Conservation (phyloP, 768 basidiomycete genomes). For the Suillus americanus region DNA sequence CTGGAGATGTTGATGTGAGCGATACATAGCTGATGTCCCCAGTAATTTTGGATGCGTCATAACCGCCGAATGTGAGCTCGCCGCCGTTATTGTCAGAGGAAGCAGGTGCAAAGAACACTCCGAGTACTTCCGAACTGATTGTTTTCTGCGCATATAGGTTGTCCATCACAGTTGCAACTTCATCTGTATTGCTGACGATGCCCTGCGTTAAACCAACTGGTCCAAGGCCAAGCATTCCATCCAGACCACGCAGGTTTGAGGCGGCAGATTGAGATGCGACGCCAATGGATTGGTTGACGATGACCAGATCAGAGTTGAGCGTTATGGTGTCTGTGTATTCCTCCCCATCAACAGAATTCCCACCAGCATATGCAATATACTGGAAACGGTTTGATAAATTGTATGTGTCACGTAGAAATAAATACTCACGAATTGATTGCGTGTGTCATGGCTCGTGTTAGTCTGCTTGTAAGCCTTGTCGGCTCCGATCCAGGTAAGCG, state of each 20-base stretch:
- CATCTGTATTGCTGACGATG: not conserved
- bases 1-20: slow-evolving; percentile 30
- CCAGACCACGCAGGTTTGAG: slow-evolving; percentile 25
- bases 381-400: not conserved
- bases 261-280: slow-evolving; percentile 17
- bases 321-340: slow-evolving; percentile 20
- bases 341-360: slow-evolving; percentile 8
- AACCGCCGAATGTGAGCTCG: slow-evolving; percentile 39
- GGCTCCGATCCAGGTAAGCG: slow-evolving; percentile 56
- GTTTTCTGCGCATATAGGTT: slow-evolving; percentile 31
- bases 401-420: too few species aligned
- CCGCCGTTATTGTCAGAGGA: slow-evolving; percentile 25
- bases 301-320: slow-evolving; percentile 14
- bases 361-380: slow-evolving; percentile 12
- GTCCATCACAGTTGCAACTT: slow-evolving; percentile 28
- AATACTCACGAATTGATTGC: slow-evolving; percentile 26
- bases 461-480: slow-evolving; percentile 41
- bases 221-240: slow-evolving; percentile 30
- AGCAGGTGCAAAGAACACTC: slow-evolving; percentile 33
- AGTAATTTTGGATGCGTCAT: slow-evolving; percentile 30
- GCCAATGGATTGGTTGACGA: slow-evolving; percentile 33
- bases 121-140: slow-evolving; percentile 26
- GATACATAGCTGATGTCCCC: slow-evolving; percentile 32
- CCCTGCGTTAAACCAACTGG: slow-evolving; percentile 1
- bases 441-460: slow-evolving; percentile 39